Conservation (phyloP, 768 basidiomycete species). For the Rhizopogon salebrosus region DNA sequence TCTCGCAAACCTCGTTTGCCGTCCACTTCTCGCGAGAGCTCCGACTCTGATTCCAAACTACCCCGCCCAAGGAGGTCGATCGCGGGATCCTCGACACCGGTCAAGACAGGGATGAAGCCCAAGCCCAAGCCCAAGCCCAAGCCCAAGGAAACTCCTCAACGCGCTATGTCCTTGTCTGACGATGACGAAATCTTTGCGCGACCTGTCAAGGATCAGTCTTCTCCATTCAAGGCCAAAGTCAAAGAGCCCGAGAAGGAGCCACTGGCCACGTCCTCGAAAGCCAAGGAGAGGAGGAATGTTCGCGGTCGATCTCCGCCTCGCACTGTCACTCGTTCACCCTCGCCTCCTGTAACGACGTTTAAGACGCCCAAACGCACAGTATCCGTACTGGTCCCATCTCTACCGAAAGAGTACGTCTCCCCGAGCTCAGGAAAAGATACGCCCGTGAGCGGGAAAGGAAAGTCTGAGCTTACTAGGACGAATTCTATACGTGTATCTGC, state of each 20-base stretch:
- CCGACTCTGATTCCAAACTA: not conserved
- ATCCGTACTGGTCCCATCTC: slow-evolving; percentile 25
- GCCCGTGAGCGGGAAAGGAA: not conserved
- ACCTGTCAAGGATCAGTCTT: not conserved
- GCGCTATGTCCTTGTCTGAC: not conserved
- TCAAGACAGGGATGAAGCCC: slow-evolving; percentile 24
- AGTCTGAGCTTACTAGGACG: slow-evolving; percentile 6
- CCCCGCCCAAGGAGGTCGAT: not conserved
- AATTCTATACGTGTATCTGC: slow-evolving; percentile 17
- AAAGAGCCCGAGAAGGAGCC: slow-evolving; percentile 1
- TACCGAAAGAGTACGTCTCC: slow-evolving; percentile 22
- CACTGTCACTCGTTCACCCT: slow-evolving; percentile 6
- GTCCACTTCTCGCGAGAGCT: not conserved
- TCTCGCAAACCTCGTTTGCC: not conserved
- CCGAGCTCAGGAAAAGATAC: slow-evolving; percentile 4
- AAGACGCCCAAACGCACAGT: slow-evolving; percentile 16
- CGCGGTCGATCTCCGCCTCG: slow-evolving; percentile 5
- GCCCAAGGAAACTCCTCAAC: slow-evolving; percentile 5
- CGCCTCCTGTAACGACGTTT: slow-evolving; percentile 1
- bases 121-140: slow-evolving; percentile 17
- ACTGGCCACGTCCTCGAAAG: not conserved
- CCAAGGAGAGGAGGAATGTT: not conserved
- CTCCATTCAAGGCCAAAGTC: not conserved
- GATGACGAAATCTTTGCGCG: not conserved
- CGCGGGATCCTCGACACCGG: slow-evolving; percentile 10